A percentile compares a stretch with the other conserved stretches of the same genome.
phyloP scores from a whole-genome alignment of 2,329 filamentous ascomycete species.

The Lachnellula occidentalis region DNA sequence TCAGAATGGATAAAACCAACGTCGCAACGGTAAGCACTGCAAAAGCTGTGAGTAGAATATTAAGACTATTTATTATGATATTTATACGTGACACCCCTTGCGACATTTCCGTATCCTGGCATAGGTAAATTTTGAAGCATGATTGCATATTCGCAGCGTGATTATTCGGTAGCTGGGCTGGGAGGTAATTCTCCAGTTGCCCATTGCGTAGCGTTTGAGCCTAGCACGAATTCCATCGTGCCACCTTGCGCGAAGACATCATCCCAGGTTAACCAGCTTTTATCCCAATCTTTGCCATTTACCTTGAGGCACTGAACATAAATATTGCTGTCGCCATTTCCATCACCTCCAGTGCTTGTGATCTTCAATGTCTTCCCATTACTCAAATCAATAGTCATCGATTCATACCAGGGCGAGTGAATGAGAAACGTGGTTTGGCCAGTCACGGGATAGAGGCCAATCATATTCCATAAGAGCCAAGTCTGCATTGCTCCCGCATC shows the following conservation, averaged over 20 bases:
- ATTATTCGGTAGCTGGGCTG: conserved; percentile 43
- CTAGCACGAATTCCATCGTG: conserved; percentile 59
- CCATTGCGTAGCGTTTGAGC: conserved; percentile 47
- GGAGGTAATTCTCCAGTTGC: conserved; percentile 55
- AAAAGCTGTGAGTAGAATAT: no score
- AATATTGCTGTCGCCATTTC: conserved; percentile 40
- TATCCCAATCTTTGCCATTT: conserved; percentile 57
- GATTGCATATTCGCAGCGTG: not conserved
- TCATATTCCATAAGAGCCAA: conserved; percentile 64
- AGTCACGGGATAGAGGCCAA: conserved; percentile 62
- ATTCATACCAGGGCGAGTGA: conserved; percentile 56
- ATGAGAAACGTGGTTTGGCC: conserved; percentile 64
- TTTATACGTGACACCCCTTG: no score
- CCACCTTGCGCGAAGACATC: conserved; percentile 62
- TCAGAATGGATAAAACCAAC: no score
- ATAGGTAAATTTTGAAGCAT: no score
- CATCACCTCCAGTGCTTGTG: conserved; percentile 44
- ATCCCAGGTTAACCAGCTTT: conserved; percentile 60
- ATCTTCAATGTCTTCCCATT: conserved; percentile 49
- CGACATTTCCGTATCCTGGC: no score
- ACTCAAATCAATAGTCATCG: conserved; percentile 54
- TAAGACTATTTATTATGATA: no score
- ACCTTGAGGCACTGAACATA: conserved; percentile 63
- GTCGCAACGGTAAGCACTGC: no score
- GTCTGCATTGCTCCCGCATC: conserved; percentile 70